Percentiles rank a stretch among this genome's conserved stretches.
Conservation (phyloP, 2,329 filamentous ascomycete species). For the Aspergillus sojae region DNA sequence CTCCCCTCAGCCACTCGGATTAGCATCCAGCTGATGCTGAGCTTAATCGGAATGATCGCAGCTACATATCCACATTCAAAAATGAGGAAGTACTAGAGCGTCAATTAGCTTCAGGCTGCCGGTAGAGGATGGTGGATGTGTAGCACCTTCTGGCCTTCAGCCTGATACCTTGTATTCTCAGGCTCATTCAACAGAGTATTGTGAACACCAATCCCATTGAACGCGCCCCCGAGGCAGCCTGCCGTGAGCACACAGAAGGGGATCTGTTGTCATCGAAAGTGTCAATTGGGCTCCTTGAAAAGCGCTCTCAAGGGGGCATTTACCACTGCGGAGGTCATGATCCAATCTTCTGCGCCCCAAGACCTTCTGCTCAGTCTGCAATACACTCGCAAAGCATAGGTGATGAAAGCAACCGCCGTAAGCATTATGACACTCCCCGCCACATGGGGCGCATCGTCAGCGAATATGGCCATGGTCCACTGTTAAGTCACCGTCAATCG, state of each 20-base stretch:
- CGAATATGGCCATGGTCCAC: slow-evolving; percentile 22
- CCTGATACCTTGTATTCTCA: slow-evolving; percentile 21
- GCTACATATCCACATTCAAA: slow-evolving; percentile 31
- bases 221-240: slow-evolving; percentile 26
- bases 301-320: not conserved
- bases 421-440: slow-evolving; percentile 25
- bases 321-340: slow-evolving; percentile 28
- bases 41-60: slow-evolving; percentile 30
- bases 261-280: slow-evolving; percentile 5
- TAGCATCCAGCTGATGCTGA: slow-evolving; percentile 31
- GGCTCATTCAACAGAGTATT: slow-evolving; percentile 16
- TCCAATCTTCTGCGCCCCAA: slow-evolving; percentile 28
- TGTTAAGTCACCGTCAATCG: not conserved
- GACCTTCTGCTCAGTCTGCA: slow-evolving; percentile 22
- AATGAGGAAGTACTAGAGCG: slow-evolving; percentile 25
- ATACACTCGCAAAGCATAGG: slow-evolving; percentile 22
- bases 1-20: slow-evolving; percentile 27
- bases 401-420: slow-evolving; percentile 22
- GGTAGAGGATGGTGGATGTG: not conserved
- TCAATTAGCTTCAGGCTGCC: not conserved
- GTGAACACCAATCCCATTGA: slow-evolving; percentile 28
- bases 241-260: slow-evolving; percentile 23
- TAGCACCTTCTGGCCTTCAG: slow-evolving; percentile 22
- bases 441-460: slow-evolving; percentile 23
- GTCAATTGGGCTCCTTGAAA: not conserved